Evolutionary conservation across 768 basidiomycete genomes (phyloP), one percentile per base, ranked within the genome.

Genomic region (Harrya chromipes): DNA sequence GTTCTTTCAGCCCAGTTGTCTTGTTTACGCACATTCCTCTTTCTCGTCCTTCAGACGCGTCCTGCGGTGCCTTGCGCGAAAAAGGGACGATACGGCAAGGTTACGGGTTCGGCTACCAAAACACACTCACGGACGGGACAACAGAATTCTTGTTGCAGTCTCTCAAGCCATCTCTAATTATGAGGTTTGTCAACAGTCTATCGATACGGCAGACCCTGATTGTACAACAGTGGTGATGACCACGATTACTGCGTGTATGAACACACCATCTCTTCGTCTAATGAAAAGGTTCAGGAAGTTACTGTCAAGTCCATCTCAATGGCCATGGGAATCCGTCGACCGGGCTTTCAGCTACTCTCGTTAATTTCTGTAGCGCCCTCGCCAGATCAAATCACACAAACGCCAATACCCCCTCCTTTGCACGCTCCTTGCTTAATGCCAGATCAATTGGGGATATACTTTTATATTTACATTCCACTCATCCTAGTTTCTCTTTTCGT

Each of bases 1-100:
- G 36, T 16, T 56, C 66, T 47, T 55, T 48, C 17, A 69, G 75
- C 31, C 85, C 87, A 0, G 67, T 79, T n/a, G 72, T 94, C 19
- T 72, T 95, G 24, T 80, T 97, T 50, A 85, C 81, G 3, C 94
- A 97, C 63, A 91, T 97, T 41, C 94, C 94, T n/a, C 79, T 97
- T 9, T 80, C 80, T 37, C 77, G 94, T 36, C 80, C 84, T 4
- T 80, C 82, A 35, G 76, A 75, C 6, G 75, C 83, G 3, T 60
- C 71, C 17, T 97, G 94, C 64, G 94, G 94, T 11, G 83, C 85
- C 1, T 65, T 82, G 19, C 80, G 93, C 40, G 93, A 97, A 67
- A 75, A 72, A 33, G 85, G 87, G 2, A 77, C 76, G 13, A 87
- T 97, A 60, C 77, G 77, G 12, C 81, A 83, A 49, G 92, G 88